Conservation (phyloP, 2,329 filamentous ascomycete species). For the Tolypocladium inflatum region DNA sequence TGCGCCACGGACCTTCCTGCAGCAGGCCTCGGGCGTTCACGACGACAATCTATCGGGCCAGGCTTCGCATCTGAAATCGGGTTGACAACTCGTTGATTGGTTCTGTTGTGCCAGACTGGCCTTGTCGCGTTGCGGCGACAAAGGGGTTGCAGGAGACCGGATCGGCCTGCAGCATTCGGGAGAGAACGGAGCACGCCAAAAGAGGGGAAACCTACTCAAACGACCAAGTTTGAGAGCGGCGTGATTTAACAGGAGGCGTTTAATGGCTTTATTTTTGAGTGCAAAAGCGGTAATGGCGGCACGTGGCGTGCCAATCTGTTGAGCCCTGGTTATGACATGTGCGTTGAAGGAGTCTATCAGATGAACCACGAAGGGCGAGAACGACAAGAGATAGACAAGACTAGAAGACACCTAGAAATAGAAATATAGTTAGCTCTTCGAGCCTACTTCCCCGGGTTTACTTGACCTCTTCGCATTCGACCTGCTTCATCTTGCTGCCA, state of each 20-base stretch:
- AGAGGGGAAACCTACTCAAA: not conserved
- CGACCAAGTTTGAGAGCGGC: not conserved
- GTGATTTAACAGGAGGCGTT: not conserved
- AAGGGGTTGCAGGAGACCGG: not conserved
- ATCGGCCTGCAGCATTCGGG: not conserved
- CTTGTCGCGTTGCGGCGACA: not conserved
- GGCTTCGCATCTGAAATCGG: not conserved
- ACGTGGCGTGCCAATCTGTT: not conserved
- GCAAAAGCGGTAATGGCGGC: not conserved
- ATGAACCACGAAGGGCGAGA: not conserved
- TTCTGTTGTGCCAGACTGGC: not conserved
- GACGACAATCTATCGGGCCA: not conserved
- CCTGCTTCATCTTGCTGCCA: not conserved
- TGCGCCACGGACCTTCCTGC: not conserved
- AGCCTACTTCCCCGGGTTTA: not conserved
- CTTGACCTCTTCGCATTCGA: not conserved
- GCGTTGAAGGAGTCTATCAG: not conserved
- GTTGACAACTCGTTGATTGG: not conserved
- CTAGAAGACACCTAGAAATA: not conserved
- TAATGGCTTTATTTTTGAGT: not conserved
- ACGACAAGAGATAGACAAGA: not conserved
- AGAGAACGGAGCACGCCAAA: not conserved
- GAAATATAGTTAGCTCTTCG: not conserved
- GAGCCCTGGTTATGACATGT: not conserved
- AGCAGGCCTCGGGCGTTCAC: not conserved